Conservation (phyloP, 441 rosid species). For the Pelargonium citronellum region DNA sequence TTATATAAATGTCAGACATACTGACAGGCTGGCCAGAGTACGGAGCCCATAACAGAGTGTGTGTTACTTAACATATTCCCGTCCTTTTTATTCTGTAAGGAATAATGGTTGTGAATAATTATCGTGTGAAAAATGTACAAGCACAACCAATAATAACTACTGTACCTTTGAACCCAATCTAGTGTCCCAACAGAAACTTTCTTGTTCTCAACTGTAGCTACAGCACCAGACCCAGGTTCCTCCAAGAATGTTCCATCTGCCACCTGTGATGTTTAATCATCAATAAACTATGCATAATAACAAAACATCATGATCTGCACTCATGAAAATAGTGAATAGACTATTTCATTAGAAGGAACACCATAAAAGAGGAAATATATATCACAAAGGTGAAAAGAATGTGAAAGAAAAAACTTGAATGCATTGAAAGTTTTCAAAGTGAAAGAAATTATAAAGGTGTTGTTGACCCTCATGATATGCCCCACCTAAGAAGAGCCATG, state of each 20-base stretch:
- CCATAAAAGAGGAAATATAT: not conserved
- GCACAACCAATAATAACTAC: conserved; percentile 2
- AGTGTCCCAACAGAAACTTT: conserved; percentile 83
- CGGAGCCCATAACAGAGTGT: not conserved
- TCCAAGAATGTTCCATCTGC: conserved; percentile 76
- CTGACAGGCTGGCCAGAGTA: not conserved
- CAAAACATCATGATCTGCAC: not conserved
- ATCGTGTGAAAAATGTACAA: not conserved
- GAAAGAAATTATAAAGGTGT: not conserved
- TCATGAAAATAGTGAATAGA: too few species aligned
- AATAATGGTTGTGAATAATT: not conserved
- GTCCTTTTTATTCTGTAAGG: conserved; percentile 4
- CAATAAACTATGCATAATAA: not conserved
- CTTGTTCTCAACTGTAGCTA: conserved; percentile 55
- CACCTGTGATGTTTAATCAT: conserved; percentile 36
- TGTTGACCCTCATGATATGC: not conserved
- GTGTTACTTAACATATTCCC: not conserved
- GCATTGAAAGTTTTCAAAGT: too few species aligned
- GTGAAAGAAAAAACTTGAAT: too few species aligned
- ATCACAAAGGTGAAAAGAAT: too few species aligned
- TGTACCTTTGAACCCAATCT: conserved; percentile 88
- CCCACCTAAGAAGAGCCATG: not conserved
- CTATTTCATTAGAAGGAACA: not conserved
- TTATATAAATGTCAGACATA: too few species aligned
- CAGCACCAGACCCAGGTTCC: conserved; percentile 94